Base-by-base conservation (phyloP, 257 asterid species). In the Solanum gracilifrons region DNA sequence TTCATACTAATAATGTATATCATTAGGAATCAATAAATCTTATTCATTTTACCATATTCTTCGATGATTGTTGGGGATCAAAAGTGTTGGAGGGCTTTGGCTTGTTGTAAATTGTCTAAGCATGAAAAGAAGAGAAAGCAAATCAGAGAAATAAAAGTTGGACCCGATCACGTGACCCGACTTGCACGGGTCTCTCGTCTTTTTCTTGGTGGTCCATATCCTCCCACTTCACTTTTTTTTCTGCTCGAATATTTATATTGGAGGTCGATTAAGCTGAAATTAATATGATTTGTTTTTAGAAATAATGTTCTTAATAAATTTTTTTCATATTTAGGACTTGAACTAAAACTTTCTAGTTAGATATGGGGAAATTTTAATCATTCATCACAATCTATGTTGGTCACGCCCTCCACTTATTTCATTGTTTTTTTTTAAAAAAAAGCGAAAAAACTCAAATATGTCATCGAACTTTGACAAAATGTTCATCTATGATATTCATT, bases 121-220 rank as follows among this genome's bases (percentile, higher is more conserved):
- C 82, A 73, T 73, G 18, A 73, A 73, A 73, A 73, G 82, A 35
- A 35, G 46, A 73, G 82, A 73, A 73, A 73, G 48, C 5, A 20
- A 73, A 73, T 73, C 4, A 33, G 46, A 33, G 80, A 7, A 10
- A 35, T 35, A 35, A 33, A 35, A 32, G n/a, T 29, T 73, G 46
- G 82, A 73, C 48, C 82, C 29, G 82, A 20, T 73, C 82, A 73
- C 82, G 48, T 73, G 82, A 73, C 82, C 82, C 48, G 82, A 35
- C 82, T 73, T 73, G 82, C 82, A 73, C 48, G 82, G 82, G 82
- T 73, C 48, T 35, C 48, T 73, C 27, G 48, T 73, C 82, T 35
- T 73, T 73, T 73, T 73, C 48, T 73, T 35, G 7, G 82, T 73
- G 48, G 82, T 20, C 82, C 82, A 35, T 21, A 51, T 51, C 4